These are phyloP conservation scores for Eutrema salsugineum DNA, from an alignment of 441 rosid species.

Conservation along the genomic window DNA sequence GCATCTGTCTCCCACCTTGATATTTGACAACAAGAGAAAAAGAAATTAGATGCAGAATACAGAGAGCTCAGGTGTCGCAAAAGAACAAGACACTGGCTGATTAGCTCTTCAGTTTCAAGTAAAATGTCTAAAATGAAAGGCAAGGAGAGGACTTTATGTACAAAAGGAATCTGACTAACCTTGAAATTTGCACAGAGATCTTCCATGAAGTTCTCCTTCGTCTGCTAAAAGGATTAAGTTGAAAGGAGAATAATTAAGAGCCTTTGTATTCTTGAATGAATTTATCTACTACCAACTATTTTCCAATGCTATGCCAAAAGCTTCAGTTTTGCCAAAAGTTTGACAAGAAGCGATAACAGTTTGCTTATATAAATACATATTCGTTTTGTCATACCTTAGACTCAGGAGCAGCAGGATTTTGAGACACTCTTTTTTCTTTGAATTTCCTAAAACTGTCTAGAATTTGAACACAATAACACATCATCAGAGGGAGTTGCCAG, in stretches of 20 bases:
- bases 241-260: slow-evolving; percentile 12
- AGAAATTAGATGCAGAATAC: neutral
- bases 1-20: slow-evolving; percentile 88
- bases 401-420: slow-evolving; percentile 60
- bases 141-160: neutral
- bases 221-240: slow-evolving; percentile 38
- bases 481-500: neutral
- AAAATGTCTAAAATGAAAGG: neutral
- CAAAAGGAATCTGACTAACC: slow-evolving; percentile 41
- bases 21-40: slow-evolving; percentile 2
- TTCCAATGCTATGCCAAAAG: neutral
- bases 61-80: slow-evolving; percentile 11
- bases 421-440: slow-evolving; percentile 64
- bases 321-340: neutral
- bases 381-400: slow-evolving; percentile 46
- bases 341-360: neutral
- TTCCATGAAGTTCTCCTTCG: slow-evolving; percentile 65
- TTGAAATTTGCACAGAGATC: slow-evolving; percentile 67
- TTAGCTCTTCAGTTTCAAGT: slow-evolving; percentile 4
- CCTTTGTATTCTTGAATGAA: neutral
- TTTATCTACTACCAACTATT: neutral
- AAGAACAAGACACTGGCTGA: neutral
- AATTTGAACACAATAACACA: slow-evolving; percentile 12
- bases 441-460: slow-evolving; percentile 83
- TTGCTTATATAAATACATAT: neutral